Base-by-base conservation (phyloP, 345 rosid species). In the Acer yangbiense region DNA sequence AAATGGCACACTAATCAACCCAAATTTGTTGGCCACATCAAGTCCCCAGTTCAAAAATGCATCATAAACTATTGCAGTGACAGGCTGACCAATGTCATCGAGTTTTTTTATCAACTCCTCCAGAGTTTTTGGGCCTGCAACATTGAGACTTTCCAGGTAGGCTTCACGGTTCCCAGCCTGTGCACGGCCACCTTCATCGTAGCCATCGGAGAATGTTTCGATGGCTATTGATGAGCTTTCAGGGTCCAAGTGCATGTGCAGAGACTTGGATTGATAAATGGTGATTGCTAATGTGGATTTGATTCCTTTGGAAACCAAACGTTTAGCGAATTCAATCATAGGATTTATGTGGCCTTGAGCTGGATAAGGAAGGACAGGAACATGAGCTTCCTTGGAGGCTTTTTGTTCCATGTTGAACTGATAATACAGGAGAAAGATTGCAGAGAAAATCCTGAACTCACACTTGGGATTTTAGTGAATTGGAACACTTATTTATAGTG, bases 11-110 rank as follows among this genome's bases (percentile, higher is more conserved):
- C 77, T 60, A 0, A 20, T 3, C 9, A 82, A 1, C 12, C 82
- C 86, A 58, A 78, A 80, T 63, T 61, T 55, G 81, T 82, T 85
- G 9, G 88, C 84, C 0, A 78, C 76, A 69, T 83, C 86, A 43
- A 80, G 78, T 2, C 72, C 79, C 83, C 83, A 80, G 7, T 77
- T 67, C 65, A 83, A 13, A 14, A 78, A 62, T 2, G 61, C 71
- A 62, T 83, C 83, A n/a, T 83, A 83, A 9, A 83, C 72, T 10
- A 83, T 7, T 11, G 76, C 77, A 55, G 67, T 18, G 18, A 83
- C 57, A 14, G 83, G 82, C 3, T 17, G 14, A 58, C 55, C 78
- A 6, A 50, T 54, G 29, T 63, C 52, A 9, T 16, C 3, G n/a
- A 83, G 76, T 25, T 68, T 75, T 50, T 78, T 18, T 18, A 83